Base-by-base conservation (phyloP, 129 eudicot genomes). In the Pittosporum tobira region DNA sequence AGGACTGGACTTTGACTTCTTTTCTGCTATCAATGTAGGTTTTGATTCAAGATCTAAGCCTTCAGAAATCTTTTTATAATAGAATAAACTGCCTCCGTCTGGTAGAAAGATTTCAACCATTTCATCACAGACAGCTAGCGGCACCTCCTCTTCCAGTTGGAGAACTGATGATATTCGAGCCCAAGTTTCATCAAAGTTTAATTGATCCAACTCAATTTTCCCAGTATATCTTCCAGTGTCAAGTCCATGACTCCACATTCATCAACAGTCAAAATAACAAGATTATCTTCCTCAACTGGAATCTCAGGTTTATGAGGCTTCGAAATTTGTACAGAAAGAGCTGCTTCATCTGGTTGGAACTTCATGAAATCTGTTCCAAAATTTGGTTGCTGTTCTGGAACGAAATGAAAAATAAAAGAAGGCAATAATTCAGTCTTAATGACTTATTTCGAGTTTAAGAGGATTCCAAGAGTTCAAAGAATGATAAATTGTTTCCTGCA, bases 291-390 rank as follows among this genome's bases (percentile, higher is more conserved):
- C 19, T 18, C 66, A 36, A 31, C 61, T 18, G 46, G 10, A 53
- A 66, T 21, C 2, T 26, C 53, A 56, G 52, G 7, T 52, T 27
- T 46, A 29, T 6, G 2, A 26, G 48, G 38, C 23, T 22, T n/a
- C 59, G 63, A 27, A 57, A 8, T 63, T 38, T 30, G 70, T 38
- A 15, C 48, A 52, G 30, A 10, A 8, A 31, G 13, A 20, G 9
- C 8, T 49, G 68, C n/a, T 51, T 43, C 36, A 8, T 45, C 44
- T 52, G 57, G n/a, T n/a, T n/a, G n/a, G n/a, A n/a, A n/a, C n/a
- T n/a, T n/a, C n/a, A n/a, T n/a, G 40, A 48, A 37, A n/a, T n/a
- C n/a, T 18, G 34, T 40, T 31, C 14, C 30, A 24, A 38, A 53
- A 59, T 15, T 23, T 62, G 48, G 24, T 8, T 29, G 1, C 19